Percentiles rank a stretch among this genome's conserved stretches.
Evolutionary conservation across 2,329 filamentous ascomycete species (phyloP).

Genomic region (Colletotrichum lentis): DNA sequence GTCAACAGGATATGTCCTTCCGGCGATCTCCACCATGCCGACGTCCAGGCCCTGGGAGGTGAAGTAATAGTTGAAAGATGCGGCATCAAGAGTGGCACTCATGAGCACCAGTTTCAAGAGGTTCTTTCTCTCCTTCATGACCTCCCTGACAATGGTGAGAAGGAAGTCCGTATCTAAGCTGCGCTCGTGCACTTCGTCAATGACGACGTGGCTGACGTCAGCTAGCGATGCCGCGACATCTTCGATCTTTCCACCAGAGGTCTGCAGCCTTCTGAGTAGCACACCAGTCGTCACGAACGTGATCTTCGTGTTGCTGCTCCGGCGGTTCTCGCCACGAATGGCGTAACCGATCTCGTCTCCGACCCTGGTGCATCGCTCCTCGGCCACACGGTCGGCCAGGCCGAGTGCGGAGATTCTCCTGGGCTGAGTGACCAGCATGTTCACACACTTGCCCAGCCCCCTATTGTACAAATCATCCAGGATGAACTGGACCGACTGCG

Average conservation of each 20-base stretch:
- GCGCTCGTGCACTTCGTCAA: conserved; percentile 96
- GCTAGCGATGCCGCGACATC: conserved; percentile 83
- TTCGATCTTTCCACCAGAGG: conserved; percentile 79
- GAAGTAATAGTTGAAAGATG: conserved; percentile 87
- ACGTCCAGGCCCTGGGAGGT: conserved; percentile 71
- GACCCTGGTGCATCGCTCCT: conserved; percentile 82
- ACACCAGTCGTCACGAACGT: conserved; percentile 98
- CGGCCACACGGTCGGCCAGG: conserved; percentile 91
- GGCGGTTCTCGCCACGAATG: conserved; percentile 88
- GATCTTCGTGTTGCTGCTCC: conserved; percentile 79
- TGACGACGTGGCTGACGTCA: conserved; percentile 92
- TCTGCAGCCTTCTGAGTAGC: conserved; percentile 87
- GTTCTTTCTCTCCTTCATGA: conserved; percentile 76
- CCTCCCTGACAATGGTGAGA: conserved; percentile 84
- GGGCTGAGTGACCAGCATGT: conserved; percentile 95
- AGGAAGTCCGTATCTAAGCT: conserved; percentile 95
- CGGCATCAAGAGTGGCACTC: conserved; percentile 93
- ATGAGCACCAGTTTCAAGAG: conserved; percentile 91
- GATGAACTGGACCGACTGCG: conserved; percentile 95
- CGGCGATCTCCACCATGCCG: conserved; percentile 84
- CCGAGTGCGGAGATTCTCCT: conserved; percentile 93
- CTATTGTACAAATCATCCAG: conserved; percentile 86
- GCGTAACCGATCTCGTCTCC: conserved; percentile 91
- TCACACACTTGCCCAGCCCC: conserved; percentile 77
- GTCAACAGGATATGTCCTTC: conserved; percentile 87